Evolutionary conservation across 805 yeast genomes (phyloP).

Genomic region (Lachancea nothofagi): DNA sequence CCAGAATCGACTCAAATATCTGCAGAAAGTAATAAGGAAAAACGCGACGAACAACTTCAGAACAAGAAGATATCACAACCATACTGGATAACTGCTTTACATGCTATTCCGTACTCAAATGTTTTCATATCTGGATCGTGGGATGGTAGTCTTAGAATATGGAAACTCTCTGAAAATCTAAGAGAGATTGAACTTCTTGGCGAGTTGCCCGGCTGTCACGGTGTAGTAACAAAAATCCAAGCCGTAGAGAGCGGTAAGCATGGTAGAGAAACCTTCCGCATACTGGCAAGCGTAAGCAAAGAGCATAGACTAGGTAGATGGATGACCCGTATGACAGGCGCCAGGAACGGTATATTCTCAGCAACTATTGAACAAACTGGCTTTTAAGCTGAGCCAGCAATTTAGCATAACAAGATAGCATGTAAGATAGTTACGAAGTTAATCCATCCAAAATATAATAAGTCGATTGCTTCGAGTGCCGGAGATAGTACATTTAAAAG

Average conservation of each 20-base stretch:
- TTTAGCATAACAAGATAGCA: slow-evolving; percentile 5
- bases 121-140: slow-evolving; percentile 84
- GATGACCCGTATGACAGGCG: slow-evolving; percentile 56
- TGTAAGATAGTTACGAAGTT: slow-evolving; percentile 1
- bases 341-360: slow-evolving; percentile 67
- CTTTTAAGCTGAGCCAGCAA: slow-evolving; percentile 15
- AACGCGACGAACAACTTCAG: slow-evolving; percentile 52
- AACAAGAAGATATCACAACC: slow-evolving; percentile 51
- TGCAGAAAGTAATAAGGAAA: slow-evolving; percentile 39
- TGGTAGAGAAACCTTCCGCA: slow-evolving; percentile 45
- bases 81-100: slow-evolving; percentile 75
- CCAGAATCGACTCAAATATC: slow-evolving; percentile 49
- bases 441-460: background rate
- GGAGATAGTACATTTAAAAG: no score
- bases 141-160: slow-evolving; percentile 69
- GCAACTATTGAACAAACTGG: slow-evolving; percentile 41
- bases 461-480: background rate
- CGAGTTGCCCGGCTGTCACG: slow-evolving; percentile 53
- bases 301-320: slow-evolving; percentile 90
- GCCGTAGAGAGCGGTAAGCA: slow-evolving; percentile 49
- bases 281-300: slow-evolving; percentile 67
- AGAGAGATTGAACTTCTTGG: slow-evolving; percentile 57
- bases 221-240: slow-evolving; percentile 63
- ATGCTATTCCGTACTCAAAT: slow-evolving; percentile 81
- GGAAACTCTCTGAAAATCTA: slow-evolving; percentile 66